Conservation (phyloP, 2,329 filamentous ascomycete species). For the Onygenales sp. region DNA sequence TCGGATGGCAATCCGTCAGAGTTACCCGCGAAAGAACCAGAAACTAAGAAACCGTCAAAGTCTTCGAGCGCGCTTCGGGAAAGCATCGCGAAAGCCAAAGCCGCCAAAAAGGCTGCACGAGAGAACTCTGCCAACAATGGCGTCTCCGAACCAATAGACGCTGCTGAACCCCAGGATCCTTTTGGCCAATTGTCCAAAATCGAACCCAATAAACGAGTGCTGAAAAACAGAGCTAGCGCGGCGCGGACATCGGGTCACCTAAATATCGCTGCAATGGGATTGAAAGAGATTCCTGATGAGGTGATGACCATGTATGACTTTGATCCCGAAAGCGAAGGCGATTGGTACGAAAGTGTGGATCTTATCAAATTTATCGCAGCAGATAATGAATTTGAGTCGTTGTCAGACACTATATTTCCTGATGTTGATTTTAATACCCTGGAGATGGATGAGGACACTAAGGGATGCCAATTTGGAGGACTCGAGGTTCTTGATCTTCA, state of each 20-base stretch:
- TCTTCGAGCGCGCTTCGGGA: slow-evolving; percentile 76
- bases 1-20: slow-evolving; percentile 22
- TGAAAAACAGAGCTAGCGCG: slow-evolving; percentile 61
- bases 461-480: slow-evolving; percentile 69
- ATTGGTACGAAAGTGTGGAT: slow-evolving; percentile 90
- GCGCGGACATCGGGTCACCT: slow-evolving; percentile 71
- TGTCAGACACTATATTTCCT: slow-evolving; percentile 70
- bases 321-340: slow-evolving; percentile 53
- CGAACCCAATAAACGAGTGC: slow-evolving; percentile 53
- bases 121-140: slow-evolving; percentile 19
- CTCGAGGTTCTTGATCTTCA: slow-evolving; percentile 77
- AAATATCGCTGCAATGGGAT: slow-evolving; percentile 75
- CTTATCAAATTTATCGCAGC: slow-evolving; percentile 74
- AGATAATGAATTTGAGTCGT: slow-evolving; percentile 72
- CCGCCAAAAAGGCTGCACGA: slow-evolving; percentile 54
- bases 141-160: slow-evolving; percentile 40
- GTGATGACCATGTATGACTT: slow-evolving; percentile 87
- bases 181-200: slow-evolving; percentile 55
- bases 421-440: slow-evolving; percentile 51
- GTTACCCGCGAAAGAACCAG: slow-evolving; percentile 18
- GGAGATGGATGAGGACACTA: slow-evolving; percentile 55
- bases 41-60: slow-evolving; percentile 44
- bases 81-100: slow-evolving; percentile 87
- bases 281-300: slow-evolving; percentile 71
- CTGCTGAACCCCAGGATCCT: slow-evolving; percentile 23